These are phyloP conservation scores for Brassica nigra DNA, from an alignment of 345 rosid species.

Conservation along the genomic window DNA sequence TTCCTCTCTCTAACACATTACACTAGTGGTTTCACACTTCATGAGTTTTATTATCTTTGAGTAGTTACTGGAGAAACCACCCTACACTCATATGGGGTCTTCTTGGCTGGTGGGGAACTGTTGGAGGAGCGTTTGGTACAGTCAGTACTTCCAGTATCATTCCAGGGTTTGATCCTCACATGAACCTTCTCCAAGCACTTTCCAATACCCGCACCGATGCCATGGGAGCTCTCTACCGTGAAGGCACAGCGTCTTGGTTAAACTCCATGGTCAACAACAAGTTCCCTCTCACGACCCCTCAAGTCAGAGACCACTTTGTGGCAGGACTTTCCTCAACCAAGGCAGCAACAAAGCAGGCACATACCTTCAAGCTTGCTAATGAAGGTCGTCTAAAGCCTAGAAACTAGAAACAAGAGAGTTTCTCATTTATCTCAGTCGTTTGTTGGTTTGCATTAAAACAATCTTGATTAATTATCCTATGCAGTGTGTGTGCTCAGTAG, in stretches of 20 bases:
- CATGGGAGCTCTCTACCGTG: slow-evolving; percentile 73
- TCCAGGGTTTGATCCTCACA: slow-evolving; percentile 63
- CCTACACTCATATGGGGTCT: slow-evolving; percentile 77
- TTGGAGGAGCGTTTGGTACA: slow-evolving; percentile 64
- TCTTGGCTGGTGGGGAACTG: slow-evolving; percentile 91
- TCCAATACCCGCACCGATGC: slow-evolving; percentile 70
- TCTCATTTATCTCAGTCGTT: slow-evolving; percentile 22
- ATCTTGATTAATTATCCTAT: slow-evolving; percentile 34
- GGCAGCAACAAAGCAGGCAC: slow-evolving; percentile 82
- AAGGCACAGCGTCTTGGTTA: slow-evolving; percentile 91
- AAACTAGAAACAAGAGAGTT: slow-evolving; percentile 36
- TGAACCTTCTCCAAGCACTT: slow-evolving; percentile 82
- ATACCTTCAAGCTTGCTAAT: slow-evolving; percentile 83
- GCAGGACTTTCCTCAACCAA: slow-evolving; percentile 60
- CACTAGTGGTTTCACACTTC: background rate
- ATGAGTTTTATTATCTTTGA: background rate
- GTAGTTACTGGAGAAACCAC: slow-evolving; percentile 93
- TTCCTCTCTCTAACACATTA: background rate
- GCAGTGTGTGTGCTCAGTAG: slow-evolving; percentile 32
- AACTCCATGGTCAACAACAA: slow-evolving; percentile 72
- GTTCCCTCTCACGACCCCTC: slow-evolving; percentile 73
- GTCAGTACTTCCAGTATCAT: slow-evolving; percentile 34
- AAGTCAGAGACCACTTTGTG: slow-evolving; percentile 71
- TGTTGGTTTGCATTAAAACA: slow-evolving; percentile 27
- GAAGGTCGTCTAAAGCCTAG: slow-evolving; percentile 72